Base-by-base conservation (phyloP, 164 flowering plant genomes). In the Nymphaea thermarum region DNA sequence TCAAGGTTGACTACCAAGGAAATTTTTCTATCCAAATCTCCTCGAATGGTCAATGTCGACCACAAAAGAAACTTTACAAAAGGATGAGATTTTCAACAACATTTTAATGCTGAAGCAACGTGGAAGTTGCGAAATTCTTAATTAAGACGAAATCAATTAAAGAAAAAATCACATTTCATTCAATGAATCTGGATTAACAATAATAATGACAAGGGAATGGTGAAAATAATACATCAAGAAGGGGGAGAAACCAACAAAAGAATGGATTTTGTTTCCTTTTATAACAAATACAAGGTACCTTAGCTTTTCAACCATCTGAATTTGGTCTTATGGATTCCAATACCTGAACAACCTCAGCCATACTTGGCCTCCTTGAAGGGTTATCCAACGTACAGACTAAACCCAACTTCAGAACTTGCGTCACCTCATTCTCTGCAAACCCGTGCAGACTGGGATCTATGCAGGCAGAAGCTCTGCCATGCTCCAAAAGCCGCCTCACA, bases 291-390 rank as follows among this genome's bases (percentile, higher is more conserved):
- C 57, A 51, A 51, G 57, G 12, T 51, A 10, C 57, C 57, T 2
- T 51, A 15, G 57, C 57, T 51, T 51, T 51, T 8, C 57, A 51
- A 51, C 12, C 57, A 66, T 70, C 89, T 60, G 64, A 70, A 72
- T 83, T 88, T 63, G 83, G 74, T 78, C 92, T 82, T 17, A 95
- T 84, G 64, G 98, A 84, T 75, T 95, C 99, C 18, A 95, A 93
- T 72, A 92, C 82, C 80, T 92, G 96, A 72, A 92, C 93, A 70
- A 86, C 98, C 80, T 92, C 99, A 51, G 91, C 91, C 99, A 95
- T 95, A 83, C 87, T 90, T 1, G 99, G 99, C 74, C 99, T 86
- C 77, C 85, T 85, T 6, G 83, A 72, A 25, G 99, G 83, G 72
- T 70, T 67, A 68, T 90, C 95, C 17, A 96, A 76, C 15, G 96